phyloP scores from a whole-genome alignment of 495 filamentous ascomycete genomes.

The Penicillium antarcticum region DNA sequence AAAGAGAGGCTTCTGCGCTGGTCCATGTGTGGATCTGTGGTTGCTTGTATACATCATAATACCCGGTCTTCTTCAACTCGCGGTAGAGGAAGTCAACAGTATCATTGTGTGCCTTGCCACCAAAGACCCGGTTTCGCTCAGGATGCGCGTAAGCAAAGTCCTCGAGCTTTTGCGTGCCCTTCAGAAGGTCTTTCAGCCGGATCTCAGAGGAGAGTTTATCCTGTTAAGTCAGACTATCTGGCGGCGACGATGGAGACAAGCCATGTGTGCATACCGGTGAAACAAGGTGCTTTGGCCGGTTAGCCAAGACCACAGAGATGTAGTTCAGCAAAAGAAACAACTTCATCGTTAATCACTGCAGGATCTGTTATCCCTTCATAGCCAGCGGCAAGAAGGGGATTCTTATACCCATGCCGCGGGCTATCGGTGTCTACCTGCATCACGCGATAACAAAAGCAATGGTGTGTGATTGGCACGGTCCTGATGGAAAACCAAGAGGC shows the following conservation, averaged over 20 bases:
- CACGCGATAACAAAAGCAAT: slow-evolving; percentile 8
- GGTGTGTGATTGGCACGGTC: background rate
- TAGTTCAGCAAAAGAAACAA: slow-evolving; percentile 3
- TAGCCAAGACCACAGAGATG: slow-evolving; percentile 8
- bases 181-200: slow-evolving; percentile 29
- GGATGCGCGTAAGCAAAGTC: slow-evolving; percentile 45
- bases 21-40: slow-evolving; percentile 44
- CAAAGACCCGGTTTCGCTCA: slow-evolving; percentile 56
- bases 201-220: slow-evolving; percentile 15
- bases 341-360: slow-evolving; percentile 11
- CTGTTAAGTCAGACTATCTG: slow-evolving; percentile 1
- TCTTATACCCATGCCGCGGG: slow-evolving; percentile 4
- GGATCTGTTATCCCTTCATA: background rate
- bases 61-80: slow-evolving; percentile 44
- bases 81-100: slow-evolving; percentile 62
- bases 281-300: slow-evolving; percentile 8
- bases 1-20: slow-evolving; percentile 26
- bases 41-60: slow-evolving; percentile 62
- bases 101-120: slow-evolving; percentile 56
- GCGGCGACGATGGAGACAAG: background rate
- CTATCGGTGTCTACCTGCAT: background rate
- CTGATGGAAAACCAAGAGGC: slow-evolving; percentile 5
- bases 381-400: background rate
- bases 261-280: slow-evolving; percentile 10
- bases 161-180: slow-evolving; percentile 37